These are phyloP conservation scores for Cytospora piceicola DNA, from an alignment of 2,329 filamentous ascomycete genomes.

Conservation along the genomic window DNA sequence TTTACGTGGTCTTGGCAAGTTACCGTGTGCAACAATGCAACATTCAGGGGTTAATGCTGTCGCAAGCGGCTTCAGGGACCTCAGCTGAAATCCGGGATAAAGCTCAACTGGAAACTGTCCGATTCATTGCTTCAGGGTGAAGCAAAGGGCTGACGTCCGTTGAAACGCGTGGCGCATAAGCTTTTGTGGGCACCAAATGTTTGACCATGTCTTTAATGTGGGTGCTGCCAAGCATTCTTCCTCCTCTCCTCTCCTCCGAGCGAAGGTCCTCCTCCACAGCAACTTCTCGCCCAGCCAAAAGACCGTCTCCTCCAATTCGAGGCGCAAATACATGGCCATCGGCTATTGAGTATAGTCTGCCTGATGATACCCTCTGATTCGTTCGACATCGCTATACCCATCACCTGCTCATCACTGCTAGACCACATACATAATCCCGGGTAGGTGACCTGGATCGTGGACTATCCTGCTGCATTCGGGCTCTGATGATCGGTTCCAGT, in stretches of 20 bases:
- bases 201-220: no score
- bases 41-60: neutral
- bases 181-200: neutral
- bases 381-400: no score
- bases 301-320: constrained; percentile 24
- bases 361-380: neutral
- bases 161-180: neutral
- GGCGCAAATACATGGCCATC: constrained; percentile 26
- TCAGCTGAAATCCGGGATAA: no score
- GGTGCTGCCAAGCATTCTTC: no score
- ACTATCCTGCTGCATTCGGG: neutral
- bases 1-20: neutral
- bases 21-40: neutral
- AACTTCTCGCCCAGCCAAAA: constrained; percentile 21
- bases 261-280: constrained; percentile 23
- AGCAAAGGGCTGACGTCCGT: no score
- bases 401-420: neutral
- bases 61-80: neutral
- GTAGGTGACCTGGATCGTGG: neutral
- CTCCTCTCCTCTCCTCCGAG: no score
- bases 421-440: no score
- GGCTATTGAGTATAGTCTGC: constrained; percentile 18
- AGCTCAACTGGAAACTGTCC: neutral
- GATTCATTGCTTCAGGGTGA: neutral
- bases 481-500: neutral